Evolutionary conservation across 805 yeast species (phyloP).

Genomic region (Deakozyma indianensis): DNA sequence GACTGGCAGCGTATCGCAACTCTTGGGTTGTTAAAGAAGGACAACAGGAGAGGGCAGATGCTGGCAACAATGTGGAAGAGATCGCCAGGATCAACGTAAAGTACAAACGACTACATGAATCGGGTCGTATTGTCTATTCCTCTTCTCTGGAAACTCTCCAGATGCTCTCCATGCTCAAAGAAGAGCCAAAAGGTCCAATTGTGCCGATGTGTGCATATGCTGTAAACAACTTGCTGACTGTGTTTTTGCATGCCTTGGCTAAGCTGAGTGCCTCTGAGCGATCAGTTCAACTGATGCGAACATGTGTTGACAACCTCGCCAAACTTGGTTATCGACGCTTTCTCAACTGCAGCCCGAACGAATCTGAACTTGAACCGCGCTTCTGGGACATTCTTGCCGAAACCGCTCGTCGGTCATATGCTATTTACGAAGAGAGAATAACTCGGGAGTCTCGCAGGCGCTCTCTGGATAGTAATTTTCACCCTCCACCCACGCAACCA

Average conservation of each 20-base stretch:
- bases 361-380: background rate
- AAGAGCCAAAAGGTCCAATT: background rate
- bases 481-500: background rate
- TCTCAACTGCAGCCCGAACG: background rate
- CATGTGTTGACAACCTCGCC: background rate
- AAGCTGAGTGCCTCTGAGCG: background rate
- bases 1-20: background rate
- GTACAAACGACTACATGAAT: background rate
- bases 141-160: background rate
- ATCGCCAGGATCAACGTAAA: background rate
- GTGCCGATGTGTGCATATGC: constrained; percentile 1
- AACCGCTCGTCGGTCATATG: background rate
- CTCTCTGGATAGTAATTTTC: background rate
- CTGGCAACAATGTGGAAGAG: background rate
- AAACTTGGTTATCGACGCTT: background rate
- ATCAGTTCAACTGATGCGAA: background rate
- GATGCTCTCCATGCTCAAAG: background rate
- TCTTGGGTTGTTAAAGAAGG: background rate
- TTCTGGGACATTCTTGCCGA: background rate
- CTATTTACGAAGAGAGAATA: background rate
- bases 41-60: background rate
- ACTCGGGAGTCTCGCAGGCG: background rate
- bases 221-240: background rate
- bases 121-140: background rate
- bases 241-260: background rate